phyloP scores from a whole-genome alignment of 768 basidiomycete genomes.

The Obba rivulosa region DNA sequence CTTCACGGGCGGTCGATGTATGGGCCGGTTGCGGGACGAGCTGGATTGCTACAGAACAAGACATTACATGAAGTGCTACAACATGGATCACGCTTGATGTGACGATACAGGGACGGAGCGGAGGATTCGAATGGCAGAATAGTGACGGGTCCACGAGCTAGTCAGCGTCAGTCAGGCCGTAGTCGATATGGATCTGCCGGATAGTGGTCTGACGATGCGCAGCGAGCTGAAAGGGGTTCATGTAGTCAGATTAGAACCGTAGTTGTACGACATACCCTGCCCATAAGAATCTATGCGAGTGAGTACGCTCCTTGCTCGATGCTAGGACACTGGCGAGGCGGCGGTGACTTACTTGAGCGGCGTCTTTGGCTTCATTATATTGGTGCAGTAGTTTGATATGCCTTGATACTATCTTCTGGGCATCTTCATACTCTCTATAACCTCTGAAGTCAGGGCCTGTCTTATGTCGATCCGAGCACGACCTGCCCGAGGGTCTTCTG shows the following conservation, averaged over 20 bases:
- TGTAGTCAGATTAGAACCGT: background rate
- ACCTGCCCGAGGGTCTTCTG: constrained; percentile 44
- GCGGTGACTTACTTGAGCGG: constrained; percentile 51
- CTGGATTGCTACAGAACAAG: constrained; percentile 32
- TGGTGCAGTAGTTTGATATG: constrained; percentile 70
- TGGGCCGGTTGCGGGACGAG: constrained; percentile 53
- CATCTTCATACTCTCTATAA: constrained; percentile 38
- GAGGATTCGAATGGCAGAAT: too few species aligned
- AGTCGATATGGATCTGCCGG: constrained; percentile 68
- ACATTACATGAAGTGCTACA: background rate
- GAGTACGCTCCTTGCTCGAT: background rate
- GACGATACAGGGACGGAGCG: too few species aligned
- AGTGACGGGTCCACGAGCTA: constrained; percentile 19
- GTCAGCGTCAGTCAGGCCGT: constrained; percentile 56
- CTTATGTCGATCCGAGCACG: constrained; percentile 10
- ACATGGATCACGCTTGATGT: too few species aligned
- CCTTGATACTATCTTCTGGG: constrained; percentile 53
- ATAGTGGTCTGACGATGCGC: constrained; percentile 63
- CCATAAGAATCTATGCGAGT: constrained; percentile 60
- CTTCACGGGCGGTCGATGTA: constrained; percentile 12
- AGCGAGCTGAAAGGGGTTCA: constrained; percentile 50
- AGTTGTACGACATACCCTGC: constrained; percentile 45
- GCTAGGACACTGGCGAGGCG: background rate
- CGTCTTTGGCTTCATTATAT: constrained; percentile 83
- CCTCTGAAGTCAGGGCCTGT: background rate